A percentile compares a stretch with the other conserved stretches of the same genome.
Evolutionary conservation across 768 basidiomycete genomes (phyloP).

Genomic region (Amanita pallidorosea): DNA sequence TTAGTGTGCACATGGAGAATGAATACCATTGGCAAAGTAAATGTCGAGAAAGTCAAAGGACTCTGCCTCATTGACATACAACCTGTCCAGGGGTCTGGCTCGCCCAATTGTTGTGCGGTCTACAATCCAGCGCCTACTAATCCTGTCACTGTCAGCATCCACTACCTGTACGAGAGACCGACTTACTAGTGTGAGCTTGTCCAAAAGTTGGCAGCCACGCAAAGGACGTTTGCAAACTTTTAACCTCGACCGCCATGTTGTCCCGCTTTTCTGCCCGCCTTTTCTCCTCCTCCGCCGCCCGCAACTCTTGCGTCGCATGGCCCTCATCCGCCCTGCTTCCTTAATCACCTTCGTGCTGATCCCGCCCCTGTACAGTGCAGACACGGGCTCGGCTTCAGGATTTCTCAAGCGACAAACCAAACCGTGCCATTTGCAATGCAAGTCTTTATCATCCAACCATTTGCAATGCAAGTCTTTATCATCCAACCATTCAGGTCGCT

Average conservation of each 20-base stretch:
- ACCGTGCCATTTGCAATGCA: slow-evolving; percentile 52
- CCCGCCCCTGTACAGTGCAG: slow-evolving; percentile 23
- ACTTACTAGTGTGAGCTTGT: slow-evolving; percentile 9
- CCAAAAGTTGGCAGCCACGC: slow-evolving; percentile 10
- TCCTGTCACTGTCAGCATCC: background rate
- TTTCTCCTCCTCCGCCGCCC: slow-evolving; percentile 67
- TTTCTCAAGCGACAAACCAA: slow-evolving; percentile 32
- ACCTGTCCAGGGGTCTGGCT: slow-evolving; percentile 69
- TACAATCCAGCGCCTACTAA: slow-evolving; percentile 86
- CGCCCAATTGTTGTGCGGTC: slow-evolving; percentile 65
- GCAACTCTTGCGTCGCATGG: slow-evolving; percentile 84
- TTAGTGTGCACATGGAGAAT: background rate
- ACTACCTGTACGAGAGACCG: background rate
- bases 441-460: background rate
- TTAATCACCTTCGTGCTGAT: too few relatives aligned
- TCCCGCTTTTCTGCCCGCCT: slow-evolving; percentile 52
- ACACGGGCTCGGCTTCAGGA: slow-evolving; percentile 37
- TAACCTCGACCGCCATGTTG: slow-evolving; percentile 40
- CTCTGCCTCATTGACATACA: slow-evolving; percentile 69
- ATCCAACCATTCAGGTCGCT: background rate
- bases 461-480: too few relatives aligned
- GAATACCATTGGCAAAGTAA: slow-evolving; percentile 77
- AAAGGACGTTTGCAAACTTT: slow-evolving; percentile 1
- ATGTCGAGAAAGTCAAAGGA: slow-evolving; percentile 73
- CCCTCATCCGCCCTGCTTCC: too few relatives aligned